These are phyloP conservation scores for Luffa acutangula DNA, from an alignment of 306 rosid genomes.

Conservation along the genomic window DNA sequence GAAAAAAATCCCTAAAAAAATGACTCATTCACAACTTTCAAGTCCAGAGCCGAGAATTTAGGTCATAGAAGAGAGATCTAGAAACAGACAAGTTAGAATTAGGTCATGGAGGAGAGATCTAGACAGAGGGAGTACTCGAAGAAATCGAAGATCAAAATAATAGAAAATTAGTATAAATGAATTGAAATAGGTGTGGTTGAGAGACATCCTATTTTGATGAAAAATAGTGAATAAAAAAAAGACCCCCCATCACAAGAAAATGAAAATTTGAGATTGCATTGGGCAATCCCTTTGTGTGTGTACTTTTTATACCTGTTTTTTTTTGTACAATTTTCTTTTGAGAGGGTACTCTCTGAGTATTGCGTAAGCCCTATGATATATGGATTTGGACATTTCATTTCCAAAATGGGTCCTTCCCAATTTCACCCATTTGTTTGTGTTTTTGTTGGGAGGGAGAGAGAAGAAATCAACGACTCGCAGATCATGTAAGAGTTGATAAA, in stretches of 20 bases:
- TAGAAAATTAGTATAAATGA: not conserved
- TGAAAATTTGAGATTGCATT: not conserved
- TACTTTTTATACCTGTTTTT: not conserved
- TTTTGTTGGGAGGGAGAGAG: not conserved
- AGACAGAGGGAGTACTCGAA: not conserved
- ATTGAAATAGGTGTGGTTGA: not conserved
- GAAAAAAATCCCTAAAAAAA: not conserved
- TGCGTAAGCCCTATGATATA: slow-evolving; percentile 2
- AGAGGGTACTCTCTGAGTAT: not conserved
- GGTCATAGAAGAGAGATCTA: not conserved
- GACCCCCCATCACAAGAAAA: not conserved
- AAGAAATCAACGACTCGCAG: not conserved
- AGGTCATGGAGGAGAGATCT: not conserved
- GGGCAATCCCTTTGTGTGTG: not conserved
- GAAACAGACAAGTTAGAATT: not conserved
- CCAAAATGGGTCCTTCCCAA: not conserved
- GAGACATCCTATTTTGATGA: not conserved
- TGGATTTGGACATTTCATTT: slow-evolving; percentile 2
- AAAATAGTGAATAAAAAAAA: not conserved
- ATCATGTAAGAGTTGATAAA: not conserved
- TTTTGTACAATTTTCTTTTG: not conserved
- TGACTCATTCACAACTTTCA: too few relatives aligned
- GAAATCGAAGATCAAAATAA: not conserved
- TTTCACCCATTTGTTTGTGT: not conserved
- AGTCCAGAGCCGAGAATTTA: too few relatives aligned